These are phyloP conservation scores for Dendrobium huoshanense DNA, from an alignment of 106 monocot genomes.

Conservation along the genomic window DNA sequence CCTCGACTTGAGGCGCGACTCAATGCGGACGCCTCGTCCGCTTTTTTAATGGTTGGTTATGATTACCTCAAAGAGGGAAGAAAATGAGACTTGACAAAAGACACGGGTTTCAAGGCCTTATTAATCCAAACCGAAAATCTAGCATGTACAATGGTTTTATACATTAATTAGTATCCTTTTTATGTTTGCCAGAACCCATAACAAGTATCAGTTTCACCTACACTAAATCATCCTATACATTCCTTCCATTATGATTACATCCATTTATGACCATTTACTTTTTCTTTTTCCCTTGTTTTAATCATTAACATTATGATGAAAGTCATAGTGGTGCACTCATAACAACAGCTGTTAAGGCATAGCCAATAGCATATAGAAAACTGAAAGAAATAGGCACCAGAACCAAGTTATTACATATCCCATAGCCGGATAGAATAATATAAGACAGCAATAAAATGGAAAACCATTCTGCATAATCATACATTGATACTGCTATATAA, in stretches of 20 bases:
- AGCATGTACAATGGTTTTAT: too few species aligned
- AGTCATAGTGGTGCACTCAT: not conserved
- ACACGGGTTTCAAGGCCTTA: too few species aligned
- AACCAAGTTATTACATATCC: not conserved
- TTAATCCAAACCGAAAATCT: too few species aligned
- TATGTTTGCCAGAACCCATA: not conserved
- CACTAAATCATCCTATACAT: not conserved
- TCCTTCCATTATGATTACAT: not conserved
- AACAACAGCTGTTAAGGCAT: not conserved
- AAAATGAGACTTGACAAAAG: too few species aligned
- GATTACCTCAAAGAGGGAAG: too few species aligned
- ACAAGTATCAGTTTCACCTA: not conserved
- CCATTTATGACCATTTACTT: not conserved
- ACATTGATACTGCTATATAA: not conserved
- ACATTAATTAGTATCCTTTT: not conserved
- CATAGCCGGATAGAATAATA: not conserved
- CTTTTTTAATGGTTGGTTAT: too few species aligned
- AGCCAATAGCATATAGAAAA: not conserved
- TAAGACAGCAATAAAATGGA: not conserved
- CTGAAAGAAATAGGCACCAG: not conserved
- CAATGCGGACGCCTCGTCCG: too few species aligned
- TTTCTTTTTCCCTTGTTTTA: not conserved
- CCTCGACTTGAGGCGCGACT: too few species aligned
- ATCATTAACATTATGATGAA: not conserved
- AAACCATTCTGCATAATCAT: conserved; percentile 4